Base-by-base conservation (phyloP, 768 basidiomycete species). In the Suillus luteus region DNA sequence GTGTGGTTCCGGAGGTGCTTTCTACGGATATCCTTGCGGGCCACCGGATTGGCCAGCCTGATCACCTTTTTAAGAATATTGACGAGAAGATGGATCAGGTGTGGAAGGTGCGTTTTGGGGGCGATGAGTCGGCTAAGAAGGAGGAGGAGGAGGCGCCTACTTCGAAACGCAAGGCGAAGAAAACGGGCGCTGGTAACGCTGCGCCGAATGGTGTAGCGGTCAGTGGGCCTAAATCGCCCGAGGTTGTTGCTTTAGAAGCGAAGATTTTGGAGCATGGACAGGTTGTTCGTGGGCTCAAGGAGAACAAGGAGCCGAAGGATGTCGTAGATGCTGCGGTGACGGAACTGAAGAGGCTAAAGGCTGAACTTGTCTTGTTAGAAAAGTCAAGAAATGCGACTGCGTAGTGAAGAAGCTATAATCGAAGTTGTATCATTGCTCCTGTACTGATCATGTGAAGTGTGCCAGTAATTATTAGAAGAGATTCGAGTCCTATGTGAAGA, bases 61-160 rank as follows among this genome's bases (percentile, higher is more conserved):
- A 85, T 54, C 91, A 98, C 76, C 77, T 99, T 65, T 99, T 99
- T 82, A 93, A 90, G 78, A 90, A 87, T 75, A 97, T 99, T 65
- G 94, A 97, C 64, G 93, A 96, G 70, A 89, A 85, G 72, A 90
- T 89, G 89, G 89, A 88, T 31, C 90, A 94, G 37, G 83, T 85
- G 7, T 99, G 91, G 90, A 84, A 89, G 68, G 76, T 76, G 55
- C 86, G 86, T 74, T 99, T 95, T 69, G 90, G 90, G 3, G 96
- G 96, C 9, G 80, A 60, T 67, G 79, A 71, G 54, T 73, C 73
- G 12, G 75, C 73, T 46, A 76, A 73, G 68, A 79, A 83, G 64
- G 79, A 78, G 60, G 74, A 78, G 60, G 74, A 79, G 31, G 81
- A 78, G 62, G 78, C 77, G 19, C 73, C 79, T 27, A 81, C 81